Evolutionary conservation across 345 rosid genomes (phyloP).

Genomic region (Salix viminalis): DNA sequence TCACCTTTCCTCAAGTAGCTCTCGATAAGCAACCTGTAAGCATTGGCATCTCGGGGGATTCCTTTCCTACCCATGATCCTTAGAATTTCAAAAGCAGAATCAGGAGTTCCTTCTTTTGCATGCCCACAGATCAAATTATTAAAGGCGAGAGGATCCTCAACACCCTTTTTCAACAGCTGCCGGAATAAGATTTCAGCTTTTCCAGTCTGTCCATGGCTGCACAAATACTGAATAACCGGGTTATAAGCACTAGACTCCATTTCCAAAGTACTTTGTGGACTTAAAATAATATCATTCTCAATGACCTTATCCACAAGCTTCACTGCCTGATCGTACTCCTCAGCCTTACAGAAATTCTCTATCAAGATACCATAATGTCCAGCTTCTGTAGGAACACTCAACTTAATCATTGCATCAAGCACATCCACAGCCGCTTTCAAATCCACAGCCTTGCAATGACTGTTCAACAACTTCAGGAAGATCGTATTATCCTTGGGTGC

Average conservation of each 20-base stretch:
- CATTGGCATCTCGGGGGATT: conserved; percentile 61
- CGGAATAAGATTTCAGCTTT: conserved; percentile 84
- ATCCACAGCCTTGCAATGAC: conserved; percentile 61
- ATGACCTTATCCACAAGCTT: conserved; percentile 68
- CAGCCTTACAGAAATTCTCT: conserved; percentile 68
- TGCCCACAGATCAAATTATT: conserved; percentile 72
- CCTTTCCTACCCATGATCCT: conserved; percentile 81
- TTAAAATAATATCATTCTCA: conserved; percentile 72
- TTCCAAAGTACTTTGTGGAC: conserved; percentile 59
- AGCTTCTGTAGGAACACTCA: conserved; percentile 73
- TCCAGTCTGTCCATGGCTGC: conserved; percentile 60
- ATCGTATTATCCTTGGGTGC: conserved; percentile 72
- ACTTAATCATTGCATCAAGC: conserved; percentile 70
- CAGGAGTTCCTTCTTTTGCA: conserved; percentile 79
- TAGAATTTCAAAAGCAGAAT: conserved; percentile 69
- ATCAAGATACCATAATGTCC: conserved; percentile 80
- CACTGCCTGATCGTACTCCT: conserved; percentile 55
- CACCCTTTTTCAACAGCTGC: conserved; percentile 85
- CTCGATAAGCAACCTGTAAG: conserved; percentile 67
- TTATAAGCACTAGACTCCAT: conserved; percentile 65
- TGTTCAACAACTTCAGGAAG: conserved; percentile 55
- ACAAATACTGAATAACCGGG: conserved; percentile 60
- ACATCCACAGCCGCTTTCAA: conserved; percentile 68
- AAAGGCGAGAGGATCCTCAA: conserved; percentile 61
- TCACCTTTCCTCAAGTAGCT: conserved; percentile 90